Evolutionary conservation across 352 stramenopile genomes (phyloP).

Genomic region (Globisporangium alternatum): DNA sequence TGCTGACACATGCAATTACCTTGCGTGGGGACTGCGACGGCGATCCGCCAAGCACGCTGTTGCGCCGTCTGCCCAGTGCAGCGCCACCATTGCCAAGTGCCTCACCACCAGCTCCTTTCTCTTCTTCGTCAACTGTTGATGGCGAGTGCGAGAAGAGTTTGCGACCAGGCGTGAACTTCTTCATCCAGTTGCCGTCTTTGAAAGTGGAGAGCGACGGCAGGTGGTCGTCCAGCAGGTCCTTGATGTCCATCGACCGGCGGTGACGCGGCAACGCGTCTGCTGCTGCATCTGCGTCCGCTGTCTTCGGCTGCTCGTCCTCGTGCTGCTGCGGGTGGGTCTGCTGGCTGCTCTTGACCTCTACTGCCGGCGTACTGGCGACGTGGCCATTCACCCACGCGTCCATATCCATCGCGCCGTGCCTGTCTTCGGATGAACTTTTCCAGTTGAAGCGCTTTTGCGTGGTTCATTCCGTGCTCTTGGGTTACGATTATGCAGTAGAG

Average conservation of each 20-base stretch:
- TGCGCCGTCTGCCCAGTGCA: slow-evolving; percentile 23
- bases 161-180: slow-evolving; percentile 35
- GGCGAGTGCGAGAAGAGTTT: slow-evolving; percentile 22
- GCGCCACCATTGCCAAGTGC: slow-evolving; percentile 1
- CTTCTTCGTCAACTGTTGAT: slow-evolving; percentile 12
- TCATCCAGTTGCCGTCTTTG: slow-evolving; percentile 71
- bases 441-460: slow-evolving; percentile 6
- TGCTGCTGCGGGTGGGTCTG: neutral
- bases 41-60: slow-evolving; percentile 20
- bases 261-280: neutral
- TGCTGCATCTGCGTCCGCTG: slow-evolving; percentile 19
- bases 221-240: slow-evolving; percentile 56
- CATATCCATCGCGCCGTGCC: slow-evolving; percentile 11
- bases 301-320: neutral
- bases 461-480: slow-evolving; percentile 3
- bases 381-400: slow-evolving; percentile 15
- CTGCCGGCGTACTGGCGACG: neutral
- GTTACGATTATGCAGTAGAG: slow-evolving; percentile 1
- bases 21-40: slow-evolving; percentile 33
- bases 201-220: slow-evolving; percentile 48
- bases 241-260: slow-evolving; percentile 34
- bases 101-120: slow-evolving; percentile 10
- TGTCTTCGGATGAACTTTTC: neutral
- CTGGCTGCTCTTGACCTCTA: neutral
- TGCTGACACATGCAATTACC: slow-evolving; percentile 15